Evolutionary conservation across 257 asterid species (phyloP).

Genomic region (Agastache rugosa): DNA sequence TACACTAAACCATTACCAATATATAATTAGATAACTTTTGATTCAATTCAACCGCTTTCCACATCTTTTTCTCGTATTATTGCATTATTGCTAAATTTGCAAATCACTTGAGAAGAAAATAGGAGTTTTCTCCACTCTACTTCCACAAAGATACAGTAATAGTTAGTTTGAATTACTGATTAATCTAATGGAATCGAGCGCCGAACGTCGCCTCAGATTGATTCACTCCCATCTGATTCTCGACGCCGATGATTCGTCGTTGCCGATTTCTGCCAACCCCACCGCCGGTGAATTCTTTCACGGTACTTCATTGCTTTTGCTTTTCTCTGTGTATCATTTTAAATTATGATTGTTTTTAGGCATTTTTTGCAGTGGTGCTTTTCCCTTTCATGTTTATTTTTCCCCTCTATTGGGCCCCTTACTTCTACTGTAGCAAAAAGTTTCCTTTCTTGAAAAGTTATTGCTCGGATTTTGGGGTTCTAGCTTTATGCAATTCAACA

Average conservation of each 20-base stretch:
- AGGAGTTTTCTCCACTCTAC: neutral
- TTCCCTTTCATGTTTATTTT: neutral
- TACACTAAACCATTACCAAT: neutral
- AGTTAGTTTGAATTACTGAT: neutral
- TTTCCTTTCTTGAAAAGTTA: neutral
- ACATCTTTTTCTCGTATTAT: neutral
- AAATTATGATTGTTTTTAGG: neutral
- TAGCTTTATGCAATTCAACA: neutral
- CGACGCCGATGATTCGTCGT: slow-evolving; percentile 43
- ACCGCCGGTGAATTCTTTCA: slow-evolving; percentile 69
- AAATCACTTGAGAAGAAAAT: neutral
- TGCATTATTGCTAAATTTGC: neutral
- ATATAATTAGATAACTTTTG: neutral
- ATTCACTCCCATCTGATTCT: slow-evolving; percentile 68
- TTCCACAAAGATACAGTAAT: neutral
- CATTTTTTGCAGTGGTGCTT: slow-evolving; percentile 7
- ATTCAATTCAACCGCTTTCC: slow-evolving; percentile 7
- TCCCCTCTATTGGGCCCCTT: slow-evolving; percentile 2
- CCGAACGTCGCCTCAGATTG: slow-evolving; percentile 76
- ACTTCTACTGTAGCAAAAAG: neutral
- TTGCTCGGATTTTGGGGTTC: slow-evolving; percentile 13
- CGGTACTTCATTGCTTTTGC: slow-evolving; percentile 38
- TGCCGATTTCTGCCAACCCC: slow-evolving; percentile 53
- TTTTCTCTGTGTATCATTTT: slow-evolving; percentile 4
- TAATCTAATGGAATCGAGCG: slow-evolving; percentile 56